phyloP scores from a whole-genome alignment of 306 rosid species.

The Carpinus viminea region DNA sequence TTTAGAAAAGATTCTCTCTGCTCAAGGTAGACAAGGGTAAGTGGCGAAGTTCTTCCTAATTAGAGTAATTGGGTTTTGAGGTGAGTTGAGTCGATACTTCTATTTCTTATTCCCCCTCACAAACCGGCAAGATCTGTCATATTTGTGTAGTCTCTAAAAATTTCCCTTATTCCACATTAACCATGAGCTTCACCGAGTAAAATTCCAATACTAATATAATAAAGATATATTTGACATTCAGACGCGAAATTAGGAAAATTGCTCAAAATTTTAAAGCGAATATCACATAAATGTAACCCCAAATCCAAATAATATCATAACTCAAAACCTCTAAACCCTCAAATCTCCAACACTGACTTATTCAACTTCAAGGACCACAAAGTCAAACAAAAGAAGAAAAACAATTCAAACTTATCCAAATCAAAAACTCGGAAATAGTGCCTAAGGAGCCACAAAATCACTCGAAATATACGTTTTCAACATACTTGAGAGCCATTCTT shows the following conservation, averaged over 20 bases:
- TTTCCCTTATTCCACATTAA: not conserved
- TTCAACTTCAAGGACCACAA: not conserved
- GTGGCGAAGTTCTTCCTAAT: not conserved
- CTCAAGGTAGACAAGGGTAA: not conserved
- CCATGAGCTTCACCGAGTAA: not conserved
- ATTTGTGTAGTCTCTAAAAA: not conserved
- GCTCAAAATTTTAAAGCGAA: not conserved
- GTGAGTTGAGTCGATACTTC: not conserved
- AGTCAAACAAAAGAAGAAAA: not conserved
- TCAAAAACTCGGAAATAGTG: not conserved
- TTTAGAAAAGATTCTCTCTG: not conserved
- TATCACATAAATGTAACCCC: not conserved
- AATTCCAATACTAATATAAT: not conserved
- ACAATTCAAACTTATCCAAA: not conserved
- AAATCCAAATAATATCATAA: not conserved
- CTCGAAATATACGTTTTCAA: not conserved
- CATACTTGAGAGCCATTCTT: slow-evolving; percentile 96
- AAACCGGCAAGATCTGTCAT: not conserved
- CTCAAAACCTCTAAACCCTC: not conserved
- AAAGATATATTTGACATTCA: not conserved
- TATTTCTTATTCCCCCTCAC: not conserved
- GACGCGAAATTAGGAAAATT: not conserved
- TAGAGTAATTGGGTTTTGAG: not conserved
- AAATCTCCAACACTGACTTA: slow-evolving; percentile 6
- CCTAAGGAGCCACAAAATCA: not conserved